phyloP scores from a whole-genome alignment of 495 filamentous ascomycete species.

The Pseudotulostoma volvatum region DNA sequence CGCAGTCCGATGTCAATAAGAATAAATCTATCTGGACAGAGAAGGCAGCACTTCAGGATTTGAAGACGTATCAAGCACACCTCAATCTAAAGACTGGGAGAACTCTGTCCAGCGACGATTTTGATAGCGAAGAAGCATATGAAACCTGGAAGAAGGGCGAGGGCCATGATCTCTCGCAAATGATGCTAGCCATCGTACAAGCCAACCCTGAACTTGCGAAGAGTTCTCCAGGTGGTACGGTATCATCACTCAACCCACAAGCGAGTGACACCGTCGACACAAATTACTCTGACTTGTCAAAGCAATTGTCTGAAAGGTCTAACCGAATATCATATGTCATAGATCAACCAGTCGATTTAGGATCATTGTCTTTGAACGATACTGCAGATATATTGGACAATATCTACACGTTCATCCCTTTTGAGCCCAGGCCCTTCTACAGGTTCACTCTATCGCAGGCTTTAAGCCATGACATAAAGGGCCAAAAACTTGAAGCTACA shows the following conservation, averaged over 20 bases:
- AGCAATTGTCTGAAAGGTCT: conserved; percentile 32
- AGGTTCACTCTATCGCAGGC: conserved; percentile 60
- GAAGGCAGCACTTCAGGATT: conserved; percentile 72
- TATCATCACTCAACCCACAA: conserved; percentile 35
- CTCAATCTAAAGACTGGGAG: conserved; percentile 64
- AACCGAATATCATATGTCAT: conserved; percentile 44
- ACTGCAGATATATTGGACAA: conserved; percentile 31
- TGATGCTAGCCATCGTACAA: conserved; percentile 80
- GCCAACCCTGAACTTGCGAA: conserved; percentile 76
- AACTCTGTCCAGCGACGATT: conserved; percentile 69
- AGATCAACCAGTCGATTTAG: conserved; percentile 66
- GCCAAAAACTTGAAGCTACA: conserved; percentile 36
- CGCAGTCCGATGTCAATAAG: conserved; percentile 72
- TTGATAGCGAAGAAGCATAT: conserved; percentile 80
- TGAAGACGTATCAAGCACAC: conserved; percentile 83
- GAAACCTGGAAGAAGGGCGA: conserved; percentile 81
- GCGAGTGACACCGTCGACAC: conserved; percentile 26
- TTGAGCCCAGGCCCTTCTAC: conserved; percentile 68
- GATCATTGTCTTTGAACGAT: conserved; percentile 48
- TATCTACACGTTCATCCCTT: conserved; percentile 74
- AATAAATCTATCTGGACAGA: conserved; percentile 76
- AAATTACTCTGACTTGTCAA: conserved; percentile 42
- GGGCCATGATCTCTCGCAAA: conserved; percentile 64
- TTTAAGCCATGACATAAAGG: conserved; percentile 48
- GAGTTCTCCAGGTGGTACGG: conserved; percentile 31